Conservation (phyloP, 1,284 basidiomycete genomes). For the Trametes versicolor region DNA sequence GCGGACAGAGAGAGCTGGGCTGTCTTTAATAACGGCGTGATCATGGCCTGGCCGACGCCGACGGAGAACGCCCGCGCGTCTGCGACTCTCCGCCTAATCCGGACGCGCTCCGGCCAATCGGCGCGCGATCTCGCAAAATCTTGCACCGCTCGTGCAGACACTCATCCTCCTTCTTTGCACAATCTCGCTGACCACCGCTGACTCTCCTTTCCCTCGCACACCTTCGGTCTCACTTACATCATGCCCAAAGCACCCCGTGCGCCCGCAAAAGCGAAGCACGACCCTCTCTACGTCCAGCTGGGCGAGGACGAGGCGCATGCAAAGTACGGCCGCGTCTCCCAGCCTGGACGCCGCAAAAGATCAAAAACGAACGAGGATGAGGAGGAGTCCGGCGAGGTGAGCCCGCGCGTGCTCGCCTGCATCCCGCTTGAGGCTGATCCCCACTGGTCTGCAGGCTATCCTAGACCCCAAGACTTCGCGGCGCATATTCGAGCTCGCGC, state of each 20-base stretch:
- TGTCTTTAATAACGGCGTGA: slow-evolving; percentile 7
- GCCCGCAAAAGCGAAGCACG: slow-evolving; percentile 72
- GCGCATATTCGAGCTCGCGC: slow-evolving; percentile 93
- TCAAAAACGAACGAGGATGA: slow-evolving; percentile 56
- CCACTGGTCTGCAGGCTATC: slow-evolving; percentile 58
- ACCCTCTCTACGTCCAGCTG: slow-evolving; percentile 87
- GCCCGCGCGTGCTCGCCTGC: slow-evolving; percentile 10
- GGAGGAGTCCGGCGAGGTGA: slow-evolving; percentile 67
- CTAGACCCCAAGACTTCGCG: slow-evolving; percentile 89
- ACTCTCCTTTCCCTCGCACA: slow-evolving; percentile 10
- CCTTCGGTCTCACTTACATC: neutral
- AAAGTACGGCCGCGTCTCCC: slow-evolving; percentile 82
- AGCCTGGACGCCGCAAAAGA: slow-evolving; percentile 79
- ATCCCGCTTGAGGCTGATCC: slow-evolving; percentile 1
- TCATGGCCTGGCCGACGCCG: slow-evolving; percentile 8
- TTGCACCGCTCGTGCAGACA: slow-evolving; percentile 19
- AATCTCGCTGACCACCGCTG: slow-evolving; percentile 20
- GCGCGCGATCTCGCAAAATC: slow-evolving; percentile 28
- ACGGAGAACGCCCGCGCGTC: neutral
- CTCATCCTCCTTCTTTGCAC: slow-evolving; percentile 3
- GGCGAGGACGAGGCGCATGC: slow-evolving; percentile 77
- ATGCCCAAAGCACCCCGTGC: slow-evolving; percentile 74
- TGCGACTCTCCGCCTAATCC: slow-evolving; percentile 4
- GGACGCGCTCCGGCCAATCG: slow-evolving; percentile 27
- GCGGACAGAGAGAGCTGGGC: slow-evolving; percentile 15